A percentile compares a stretch with the other conserved stretches of the same genome.
These are phyloP conservation scores for Rhizopus arrhizus DNA, from an alignment of 371 early-diverging fungal genomes.

Conservation along the genomic window DNA sequence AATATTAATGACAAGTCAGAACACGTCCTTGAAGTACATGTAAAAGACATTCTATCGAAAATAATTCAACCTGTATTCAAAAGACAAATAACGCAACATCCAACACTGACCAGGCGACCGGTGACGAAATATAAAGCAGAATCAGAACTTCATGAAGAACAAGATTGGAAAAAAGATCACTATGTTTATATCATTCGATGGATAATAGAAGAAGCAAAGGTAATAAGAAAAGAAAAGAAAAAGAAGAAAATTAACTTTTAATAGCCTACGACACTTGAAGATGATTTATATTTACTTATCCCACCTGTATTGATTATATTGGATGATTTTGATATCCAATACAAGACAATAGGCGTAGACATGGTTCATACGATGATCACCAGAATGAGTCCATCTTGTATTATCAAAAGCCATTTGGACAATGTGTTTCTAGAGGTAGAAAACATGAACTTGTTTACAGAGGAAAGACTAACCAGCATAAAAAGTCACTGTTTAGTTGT, in stretches of 20 bases:
- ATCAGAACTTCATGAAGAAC: slow-evolving; percentile 29
- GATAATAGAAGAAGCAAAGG: slow-evolving; percentile 25
- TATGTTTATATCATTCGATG: slow-evolving; percentile 29
- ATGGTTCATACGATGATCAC: slow-evolving; percentile 31
- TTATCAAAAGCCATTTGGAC: slow-evolving; percentile 26
- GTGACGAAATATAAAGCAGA: slow-evolving; percentile 21
- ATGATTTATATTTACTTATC: slow-evolving; percentile 25
- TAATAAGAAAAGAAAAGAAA: slow-evolving; percentile 11
- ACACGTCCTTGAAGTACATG: slow-evolving; percentile 21
- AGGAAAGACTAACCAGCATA: neutral
- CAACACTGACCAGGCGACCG: slow-evolving; percentile 15
- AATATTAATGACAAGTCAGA: slow-evolving; percentile 10
- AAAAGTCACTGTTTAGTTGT: slow-evolving; percentile 43
- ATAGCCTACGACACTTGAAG: slow-evolving; percentile 20
- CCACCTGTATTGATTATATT: slow-evolving; percentile 38
- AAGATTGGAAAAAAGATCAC: slow-evolving; percentile 31
- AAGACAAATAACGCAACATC: slow-evolving; percentile 19
- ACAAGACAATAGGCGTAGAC: slow-evolving; percentile 33
- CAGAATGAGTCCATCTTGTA: slow-evolving; percentile 21
- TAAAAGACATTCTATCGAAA: slow-evolving; percentile 18
- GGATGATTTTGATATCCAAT: slow-evolving; percentile 40
- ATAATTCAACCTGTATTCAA: slow-evolving; percentile 25
- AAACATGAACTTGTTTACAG: neutral
- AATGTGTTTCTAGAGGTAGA: slow-evolving; percentile 43
- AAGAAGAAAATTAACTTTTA: neutral